Percentiles rank a stretch among this genome's conserved stretches.
Conservation (phyloP, 345 rosid genomes). For the Camelina sativa region DNA sequence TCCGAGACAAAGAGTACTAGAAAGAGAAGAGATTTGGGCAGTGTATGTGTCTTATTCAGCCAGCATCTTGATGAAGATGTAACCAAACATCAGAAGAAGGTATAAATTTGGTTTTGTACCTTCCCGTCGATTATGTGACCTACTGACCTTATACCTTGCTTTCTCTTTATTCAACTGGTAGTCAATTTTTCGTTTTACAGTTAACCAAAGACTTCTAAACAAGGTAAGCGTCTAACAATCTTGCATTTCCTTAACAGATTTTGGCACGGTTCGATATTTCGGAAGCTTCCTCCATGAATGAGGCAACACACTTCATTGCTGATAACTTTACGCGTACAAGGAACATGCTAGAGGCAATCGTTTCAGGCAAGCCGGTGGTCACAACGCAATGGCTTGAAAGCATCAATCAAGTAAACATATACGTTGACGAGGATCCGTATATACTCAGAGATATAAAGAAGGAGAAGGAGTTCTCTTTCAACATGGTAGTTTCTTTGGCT, state of each 20-base stretch:
- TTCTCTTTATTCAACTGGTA: background rate
- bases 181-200: background rate
- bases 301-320: slow-evolving; percentile 82
- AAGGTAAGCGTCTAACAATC: slow-evolving; percentile 29
- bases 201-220: slow-evolving; percentile 11
- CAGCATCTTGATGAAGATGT: slow-evolving; percentile 81
- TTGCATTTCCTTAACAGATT: slow-evolving; percentile 53
- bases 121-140: slow-evolving; percentile 5
- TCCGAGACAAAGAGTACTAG: slow-evolving; percentile 56
- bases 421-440: slow-evolving; percentile 69
- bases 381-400: slow-evolving; percentile 84
- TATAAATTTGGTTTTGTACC: slow-evolving; percentile 36
- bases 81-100: slow-evolving; percentile 84
- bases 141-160: background rate
- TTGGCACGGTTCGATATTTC: slow-evolving; percentile 66
- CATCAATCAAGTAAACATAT: slow-evolving; percentile 65
- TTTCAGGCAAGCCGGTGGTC: slow-evolving; percentile 81
- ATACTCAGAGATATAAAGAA: slow-evolving; percentile 68
- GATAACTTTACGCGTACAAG: slow-evolving; percentile 82
- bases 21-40: slow-evolving; percentile 77
- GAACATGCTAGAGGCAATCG: slow-evolving; percentile 90
- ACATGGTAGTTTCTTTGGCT: slow-evolving; percentile 72
- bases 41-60: slow-evolving; percentile 76
- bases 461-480: slow-evolving; percentile 82
- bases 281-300: slow-evolving; percentile 62